Evolutionary conservation across 768 basidiomycete species (phyloP), one percentile per base, ranked within the genome.

Genomic region (Galerina sulciceps): DNA sequence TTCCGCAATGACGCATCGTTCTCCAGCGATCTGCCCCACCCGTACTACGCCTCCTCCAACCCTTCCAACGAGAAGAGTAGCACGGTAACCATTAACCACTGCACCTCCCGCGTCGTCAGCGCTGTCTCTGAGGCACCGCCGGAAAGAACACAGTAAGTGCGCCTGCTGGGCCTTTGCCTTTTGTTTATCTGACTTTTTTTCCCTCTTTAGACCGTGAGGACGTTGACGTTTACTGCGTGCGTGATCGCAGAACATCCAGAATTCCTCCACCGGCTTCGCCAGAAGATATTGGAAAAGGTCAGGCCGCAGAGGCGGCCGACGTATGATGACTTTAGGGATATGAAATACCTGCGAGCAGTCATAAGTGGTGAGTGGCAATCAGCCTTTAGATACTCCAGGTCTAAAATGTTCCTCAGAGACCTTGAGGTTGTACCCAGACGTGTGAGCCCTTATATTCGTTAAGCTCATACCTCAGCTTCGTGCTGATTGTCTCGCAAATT

Each of bases 1-100:
- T 84, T 85, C 57, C 81, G 84, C 31, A 76, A 76, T 10, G 75
- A 77, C 14, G 74, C 82, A 63, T 31, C 79, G 66, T 58, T 77
- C 72, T 42, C 65, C 54, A 48, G 18, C 35, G 10, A 37, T 35
- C 34, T 52, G 18, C 20, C 40, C 22, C 40, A 60, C 63, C 45
- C 70, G 53, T 42, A 64, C 63, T 62, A 65, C 64, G 45, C 55
- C 14, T 48, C 58, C 11, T n/a, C n/a, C n/a, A n/a, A n/a, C n/a
- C n/a, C n/a, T n/a, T n/a, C n/a, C n/a, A n/a, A n/a, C n/a, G n/a
- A n/a, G n/a, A n/a, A n/a, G 17, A 38, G 10, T 23, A 37, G 17
- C 6, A 41, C 18, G 41, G 54, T n/a, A n/a, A n/a, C n/a, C n/a
- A n/a, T 10, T 14, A 56, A 56, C 3, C 62, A 60, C 67, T 75